Evolutionary conservation across 345 rosid species (phyloP).

Genomic region (Toxicodendron radicans): DNA sequence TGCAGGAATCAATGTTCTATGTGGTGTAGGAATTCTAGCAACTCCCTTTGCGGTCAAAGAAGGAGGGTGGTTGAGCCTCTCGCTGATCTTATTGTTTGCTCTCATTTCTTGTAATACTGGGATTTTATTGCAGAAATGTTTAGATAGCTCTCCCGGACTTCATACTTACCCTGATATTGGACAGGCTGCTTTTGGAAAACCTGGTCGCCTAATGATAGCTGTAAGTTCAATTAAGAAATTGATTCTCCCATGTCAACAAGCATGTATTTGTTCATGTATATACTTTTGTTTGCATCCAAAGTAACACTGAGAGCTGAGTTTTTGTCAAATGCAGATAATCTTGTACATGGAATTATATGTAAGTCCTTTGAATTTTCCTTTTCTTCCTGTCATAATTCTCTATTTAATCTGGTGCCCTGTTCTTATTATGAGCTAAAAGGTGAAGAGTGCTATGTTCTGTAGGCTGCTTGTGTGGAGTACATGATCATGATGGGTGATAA

Average conservation of each 20-base stretch:
- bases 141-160: constrained; percentile 73
- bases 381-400: not conserved
- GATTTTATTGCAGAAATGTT: constrained; percentile 60
- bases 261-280: not conserved
- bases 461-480: constrained; percentile 84
- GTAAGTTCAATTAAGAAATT: constrained; percentile 36
- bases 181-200: constrained; percentile 77
- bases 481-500: constrained; percentile 86
- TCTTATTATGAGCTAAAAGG: constrained; percentile 21
- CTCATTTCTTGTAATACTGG: constrained; percentile 65
- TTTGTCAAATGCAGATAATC: constrained; percentile 52
- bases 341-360: constrained; percentile 73
- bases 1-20: constrained; percentile 72
- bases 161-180: constrained; percentile 84
- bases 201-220: constrained; percentile 58
- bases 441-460: constrained; percentile 19
- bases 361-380: constrained; percentile 37
- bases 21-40: constrained; percentile 71
- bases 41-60: constrained; percentile 72
- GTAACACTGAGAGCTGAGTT: constrained; percentile 27
- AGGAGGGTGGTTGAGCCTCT: constrained; percentile 83
- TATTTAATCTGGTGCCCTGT: not conserved
- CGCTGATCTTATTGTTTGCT: constrained; percentile 53
- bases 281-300: constrained; percentile 3
- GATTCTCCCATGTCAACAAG: not conserved